These are phyloP conservation scores for Backusella macrospora DNA, from an alignment of 192 early-diverging fungal genomes.

Conservation along the genomic window DNA sequence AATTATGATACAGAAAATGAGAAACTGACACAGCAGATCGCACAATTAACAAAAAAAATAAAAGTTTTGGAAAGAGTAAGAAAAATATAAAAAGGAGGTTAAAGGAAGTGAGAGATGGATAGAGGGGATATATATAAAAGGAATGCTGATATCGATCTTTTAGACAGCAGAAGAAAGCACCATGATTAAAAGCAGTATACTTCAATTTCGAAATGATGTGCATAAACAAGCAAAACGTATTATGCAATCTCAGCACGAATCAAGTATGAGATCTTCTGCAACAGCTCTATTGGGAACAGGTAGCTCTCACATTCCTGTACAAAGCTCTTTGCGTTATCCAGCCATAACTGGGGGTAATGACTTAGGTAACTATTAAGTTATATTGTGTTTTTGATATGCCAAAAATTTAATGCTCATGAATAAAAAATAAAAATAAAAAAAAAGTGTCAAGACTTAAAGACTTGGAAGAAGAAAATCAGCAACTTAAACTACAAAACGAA, in stretches of 20 bases:
- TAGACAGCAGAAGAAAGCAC: conserved; percentile 67
- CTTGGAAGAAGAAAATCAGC: conserved; percentile 63
- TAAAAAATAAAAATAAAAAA: background rate
- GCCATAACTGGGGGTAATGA: conserved; percentile 1
- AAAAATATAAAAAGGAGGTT: background rate
- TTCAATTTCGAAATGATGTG: conserved; percentile 72
- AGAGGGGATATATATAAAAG: too few species aligned
- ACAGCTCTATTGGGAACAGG: background rate
- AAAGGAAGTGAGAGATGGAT: too few species aligned
- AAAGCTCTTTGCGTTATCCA: conserved; percentile 1
- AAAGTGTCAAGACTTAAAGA: conserved; percentile 46
- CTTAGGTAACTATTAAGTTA: background rate
- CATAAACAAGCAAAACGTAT: conserved; percentile 59
- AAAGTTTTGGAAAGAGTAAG: conserved; percentile 58
- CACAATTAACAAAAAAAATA: conserved; percentile 59
- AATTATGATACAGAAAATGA: conserved; percentile 21
- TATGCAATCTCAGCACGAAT: conserved; percentile 48
- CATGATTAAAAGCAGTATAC: conserved; percentile 63
- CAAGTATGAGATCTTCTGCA: conserved; percentile 34
- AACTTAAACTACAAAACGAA: conserved; percentile 51
- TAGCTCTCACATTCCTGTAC: background rate
- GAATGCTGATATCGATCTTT: background rate
- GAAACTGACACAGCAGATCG: conserved; percentile 39
- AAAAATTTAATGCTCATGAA: background rate
- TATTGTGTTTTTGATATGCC: background rate